phyloP scores from a whole-genome alignment of 441 rosid species.

The Codiaeum variegatum region DNA sequence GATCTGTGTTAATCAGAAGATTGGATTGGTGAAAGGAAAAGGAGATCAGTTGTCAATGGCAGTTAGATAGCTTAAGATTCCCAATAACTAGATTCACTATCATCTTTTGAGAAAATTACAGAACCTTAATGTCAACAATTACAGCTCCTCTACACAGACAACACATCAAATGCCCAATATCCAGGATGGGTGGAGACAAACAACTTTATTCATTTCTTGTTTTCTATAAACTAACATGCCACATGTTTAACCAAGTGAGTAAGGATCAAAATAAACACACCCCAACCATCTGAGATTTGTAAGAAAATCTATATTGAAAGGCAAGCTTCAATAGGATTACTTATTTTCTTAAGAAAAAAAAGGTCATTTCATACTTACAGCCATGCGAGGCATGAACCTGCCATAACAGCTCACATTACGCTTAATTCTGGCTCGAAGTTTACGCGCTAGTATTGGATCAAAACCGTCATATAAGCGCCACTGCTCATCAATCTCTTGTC shows the following conservation, averaged over 20 bases:
- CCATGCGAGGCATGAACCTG: conserved; percentile 87
- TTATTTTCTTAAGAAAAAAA: neutral
- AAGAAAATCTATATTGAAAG: neutral
- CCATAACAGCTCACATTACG: conserved; percentile 85
- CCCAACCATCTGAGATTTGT: neutral
- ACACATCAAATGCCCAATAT: neutral
- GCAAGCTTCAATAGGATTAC: neutral
- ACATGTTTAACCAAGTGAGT: neutral
- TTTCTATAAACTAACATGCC: neutral
- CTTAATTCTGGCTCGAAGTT: conserved; percentile 86
- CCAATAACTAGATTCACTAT: neutral
- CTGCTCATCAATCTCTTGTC: conserved; percentile 88
- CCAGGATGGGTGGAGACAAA: neutral
- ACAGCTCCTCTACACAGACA: neutral
- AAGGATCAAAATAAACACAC: neutral
- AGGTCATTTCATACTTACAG: conserved; percentile 46
- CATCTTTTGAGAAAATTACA: neutral
- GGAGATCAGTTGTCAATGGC: neutral
- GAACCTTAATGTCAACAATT: neutral
- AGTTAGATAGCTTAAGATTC: neutral
- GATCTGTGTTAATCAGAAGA: neutral
- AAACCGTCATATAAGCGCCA: conserved; percentile 96
- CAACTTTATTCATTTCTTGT: neutral
- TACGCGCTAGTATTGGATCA: conserved; percentile 70
- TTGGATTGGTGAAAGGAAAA: neutral